Base-by-base conservation (phyloP, 139 green algal species). In the Coelastrella sp. region DNA sequence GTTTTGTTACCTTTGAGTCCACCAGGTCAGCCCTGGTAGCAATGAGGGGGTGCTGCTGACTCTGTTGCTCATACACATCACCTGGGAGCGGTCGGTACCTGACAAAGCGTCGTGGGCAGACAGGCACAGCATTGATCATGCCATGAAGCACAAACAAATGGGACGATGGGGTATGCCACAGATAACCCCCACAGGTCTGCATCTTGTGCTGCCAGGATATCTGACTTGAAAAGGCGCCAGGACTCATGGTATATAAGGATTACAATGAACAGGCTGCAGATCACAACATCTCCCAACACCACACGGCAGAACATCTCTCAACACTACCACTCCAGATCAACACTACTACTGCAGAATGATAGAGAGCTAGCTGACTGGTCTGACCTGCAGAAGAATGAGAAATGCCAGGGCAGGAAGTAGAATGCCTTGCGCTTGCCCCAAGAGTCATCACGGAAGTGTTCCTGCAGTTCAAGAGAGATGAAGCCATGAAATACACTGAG, bases 331-430 rank as follows among this genome's bases (percentile, higher is more conserved):
- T 49, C 1, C 35, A 49, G 35, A 49, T 49, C 35, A 49, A 49
- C 24, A 56, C 24, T 49, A n/a, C 24, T 49, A n/a, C 49, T 86
- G 56, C 80, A 58, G 58, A 14, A 86, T 12, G 14, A 60, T 60
- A 11, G 4, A 35, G 6, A 35, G 72, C 20, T 27, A 6, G 20
- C 72, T 35, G 19, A 27, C 12, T 78, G 17, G 19, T 78, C 19
- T 27, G 70, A 95, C 94, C 94, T 92, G 82, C 93, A 93, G 73
- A 98, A 94, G 90, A 97, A 98, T 57, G 90, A 85, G 56, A 97
- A 96, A 76, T 98, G 96, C 94, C 94, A 98, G 15, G 97, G 97
- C 9, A 98, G 90, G 92, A 98, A 99, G 90, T 98, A 97, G 60
- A 93, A 98, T 5, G 96, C 94, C 88, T 95, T 94, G 19, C 82